Conservation (phyloP, 306 rosid species). For the Abrus precatorius region DNA sequence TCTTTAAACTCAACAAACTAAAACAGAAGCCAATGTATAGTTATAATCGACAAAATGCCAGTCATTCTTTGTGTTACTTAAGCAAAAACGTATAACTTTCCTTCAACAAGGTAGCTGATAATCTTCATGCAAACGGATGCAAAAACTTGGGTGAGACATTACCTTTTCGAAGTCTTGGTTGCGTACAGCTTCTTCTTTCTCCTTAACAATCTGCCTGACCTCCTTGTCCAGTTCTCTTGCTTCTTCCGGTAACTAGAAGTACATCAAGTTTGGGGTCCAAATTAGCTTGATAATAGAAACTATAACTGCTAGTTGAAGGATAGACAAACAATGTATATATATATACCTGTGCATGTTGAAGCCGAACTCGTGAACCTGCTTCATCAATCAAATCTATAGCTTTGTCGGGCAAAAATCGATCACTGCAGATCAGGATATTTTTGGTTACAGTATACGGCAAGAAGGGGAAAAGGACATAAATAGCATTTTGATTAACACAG, state of each 20-base stretch:
- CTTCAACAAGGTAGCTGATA: conserved; percentile 16
- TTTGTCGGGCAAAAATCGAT: conserved; percentile 97
- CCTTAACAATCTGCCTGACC: conserved; percentile 90
- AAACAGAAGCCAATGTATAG: conserved; percentile 34
- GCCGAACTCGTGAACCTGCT: conserved; percentile 98
- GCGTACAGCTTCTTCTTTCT: conserved; percentile 93
- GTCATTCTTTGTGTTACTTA: not conserved
- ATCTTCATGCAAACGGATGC: conserved; percentile 18
- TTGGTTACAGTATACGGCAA: conserved; percentile 28
- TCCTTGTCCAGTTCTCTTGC: conserved; percentile 94
- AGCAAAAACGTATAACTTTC: conserved; percentile 14
- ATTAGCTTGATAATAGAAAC: conserved; percentile 41
- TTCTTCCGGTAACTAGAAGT: conserved; percentile 89
- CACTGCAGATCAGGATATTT: conserved; percentile 62
- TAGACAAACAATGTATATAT: not conserved
- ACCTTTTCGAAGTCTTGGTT: conserved; percentile 99
- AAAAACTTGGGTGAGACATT: conserved; percentile 34
- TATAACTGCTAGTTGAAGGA: conserved; percentile 12
- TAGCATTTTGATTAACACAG: conserved; percentile 24
- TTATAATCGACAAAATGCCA: conserved; percentile 10
- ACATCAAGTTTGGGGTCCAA: conserved; percentile 26
- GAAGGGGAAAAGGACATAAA: not conserved
- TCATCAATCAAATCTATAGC: conserved; percentile 98
- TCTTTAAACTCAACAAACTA: conserved; percentile 20
- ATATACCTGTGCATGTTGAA: conserved; percentile 90